A percentile compares a stretch with the other conserved stretches of the same genome.
These are phyloP conservation scores for Tricholomella constricta DNA, from an alignment of 768 basidiomycete genomes.

Conservation along the genomic window DNA sequence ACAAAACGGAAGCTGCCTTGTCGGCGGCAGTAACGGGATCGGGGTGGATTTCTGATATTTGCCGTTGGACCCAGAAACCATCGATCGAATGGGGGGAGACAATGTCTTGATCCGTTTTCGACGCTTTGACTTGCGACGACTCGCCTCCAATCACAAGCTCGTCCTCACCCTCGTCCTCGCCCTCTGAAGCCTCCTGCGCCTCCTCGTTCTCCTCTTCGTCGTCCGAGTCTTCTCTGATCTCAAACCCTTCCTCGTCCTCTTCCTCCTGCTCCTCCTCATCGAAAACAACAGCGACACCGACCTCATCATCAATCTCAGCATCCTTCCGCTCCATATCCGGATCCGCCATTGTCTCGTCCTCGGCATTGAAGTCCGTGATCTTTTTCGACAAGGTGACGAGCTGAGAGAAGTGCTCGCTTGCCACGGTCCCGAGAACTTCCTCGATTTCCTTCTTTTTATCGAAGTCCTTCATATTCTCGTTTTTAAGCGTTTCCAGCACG, in stretches of 20 bases:
- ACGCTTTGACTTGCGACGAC: constrained; percentile 49
- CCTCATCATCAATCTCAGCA: constrained; percentile 91
- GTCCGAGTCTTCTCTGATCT: constrained; percentile 81
- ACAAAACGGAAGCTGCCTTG: constrained; percentile 83
- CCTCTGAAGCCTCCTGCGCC: constrained; percentile 47
- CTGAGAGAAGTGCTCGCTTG: constrained; percentile 78
- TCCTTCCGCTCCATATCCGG: constrained; percentile 81
- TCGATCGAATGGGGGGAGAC: constrained; percentile 92
- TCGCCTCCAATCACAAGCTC: constrained; percentile 81
- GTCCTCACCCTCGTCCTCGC: constrained; percentile 53
- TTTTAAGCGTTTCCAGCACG: constrained; percentile 86
- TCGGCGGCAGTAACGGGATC: constrained; percentile 94
- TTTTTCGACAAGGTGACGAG: constrained; percentile 87
- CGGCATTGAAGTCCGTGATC: constrained; percentile 92
- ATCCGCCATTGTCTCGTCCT: constrained; percentile 79
- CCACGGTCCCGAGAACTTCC: constrained; percentile 64
- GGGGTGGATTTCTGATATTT: constrained; percentile 86
- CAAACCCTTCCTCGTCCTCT: constrained; percentile 87
- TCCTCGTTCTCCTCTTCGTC: constrained; percentile 69
- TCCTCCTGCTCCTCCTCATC: constrained; percentile 97
- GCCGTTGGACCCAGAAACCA: constrained; percentile 98
- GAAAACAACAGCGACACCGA: constrained; percentile 97
- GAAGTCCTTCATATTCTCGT: constrained; percentile 88
- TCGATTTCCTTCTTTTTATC: constrained; percentile 97
- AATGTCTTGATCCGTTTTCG: constrained; percentile 70